Evolutionary conservation across 1,139 yeast genomes (phyloP).

Genomic region (Pichia sp.): DNA sequence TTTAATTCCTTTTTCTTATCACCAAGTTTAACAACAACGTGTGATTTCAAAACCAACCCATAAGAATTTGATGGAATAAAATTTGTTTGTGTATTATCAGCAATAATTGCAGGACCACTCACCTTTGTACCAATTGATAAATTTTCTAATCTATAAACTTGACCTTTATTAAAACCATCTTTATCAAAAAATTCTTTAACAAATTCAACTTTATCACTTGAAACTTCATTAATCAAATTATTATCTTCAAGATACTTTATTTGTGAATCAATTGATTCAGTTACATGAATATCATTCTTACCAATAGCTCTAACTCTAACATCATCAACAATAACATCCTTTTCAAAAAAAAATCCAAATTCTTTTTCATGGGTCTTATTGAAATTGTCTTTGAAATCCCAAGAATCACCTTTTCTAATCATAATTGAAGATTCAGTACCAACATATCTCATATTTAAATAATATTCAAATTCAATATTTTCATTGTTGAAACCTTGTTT

Average conservation of each 20-base stretch:
- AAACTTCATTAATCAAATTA: conserved; percentile 10
- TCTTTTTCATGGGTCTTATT: conserved; percentile 49
- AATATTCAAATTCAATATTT: conserved; percentile 42
- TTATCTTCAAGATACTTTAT: conserved; percentile 12
- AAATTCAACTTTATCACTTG: conserved; percentile 16
- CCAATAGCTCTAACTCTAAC: conserved; percentile 68
- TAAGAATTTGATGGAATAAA: conserved; percentile 62
- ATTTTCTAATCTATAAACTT: conserved; percentile 24
- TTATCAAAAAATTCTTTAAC: conserved; percentile 21
- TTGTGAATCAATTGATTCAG: conserved; percentile 24
- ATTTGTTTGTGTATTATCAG: conserved; percentile 83
- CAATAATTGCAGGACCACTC: conserved; percentile 73
- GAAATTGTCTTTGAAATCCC: conserved; percentile 22
- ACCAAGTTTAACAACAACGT: conserved; percentile 25
- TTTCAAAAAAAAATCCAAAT: conserved; percentile 61
- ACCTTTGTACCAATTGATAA: conserved; percentile 48
- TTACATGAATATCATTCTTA: conserved; percentile 28
- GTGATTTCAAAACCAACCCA: conserved; percentile 59
- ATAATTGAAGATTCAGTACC: conserved; percentile 85
- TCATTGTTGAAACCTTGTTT: conserved; percentile 41
- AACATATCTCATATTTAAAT: conserved; percentile 69
- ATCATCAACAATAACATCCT: conserved; percentile 71
- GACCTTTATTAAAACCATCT: conserved; percentile 16
- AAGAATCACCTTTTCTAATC: conserved; percentile 36
- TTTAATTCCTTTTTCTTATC: background rate